A percentile compares a stretch with the other conserved stretches of the same genome.
These are phyloP conservation scores for Mycena citricolor DNA, from an alignment of 1,284 basidiomycete species.

Conservation along the genomic window DNA sequence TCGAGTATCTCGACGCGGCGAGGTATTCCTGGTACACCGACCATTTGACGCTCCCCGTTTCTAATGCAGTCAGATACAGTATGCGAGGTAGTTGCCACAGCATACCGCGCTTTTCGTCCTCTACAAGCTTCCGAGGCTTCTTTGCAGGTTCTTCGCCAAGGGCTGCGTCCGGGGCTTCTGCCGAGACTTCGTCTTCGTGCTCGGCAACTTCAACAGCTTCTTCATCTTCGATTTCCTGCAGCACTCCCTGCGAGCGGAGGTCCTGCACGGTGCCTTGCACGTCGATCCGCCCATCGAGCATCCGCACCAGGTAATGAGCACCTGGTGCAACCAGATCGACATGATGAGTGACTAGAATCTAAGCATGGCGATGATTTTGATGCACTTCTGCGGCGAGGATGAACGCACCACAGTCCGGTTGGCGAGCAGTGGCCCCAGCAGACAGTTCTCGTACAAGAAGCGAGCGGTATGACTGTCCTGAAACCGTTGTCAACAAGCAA, in stretches of 20 bases:
- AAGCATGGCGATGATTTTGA: no score
- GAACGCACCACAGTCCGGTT: constrained; percentile 19
- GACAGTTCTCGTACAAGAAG: constrained; percentile 49
- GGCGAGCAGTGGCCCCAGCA: constrained; percentile 3
- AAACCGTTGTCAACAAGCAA: neutral
- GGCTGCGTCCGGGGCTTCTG: neutral
- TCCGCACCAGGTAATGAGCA: constrained; percentile 6
- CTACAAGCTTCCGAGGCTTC: constrained; percentile 62
- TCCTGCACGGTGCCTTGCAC: constrained; percentile 8
- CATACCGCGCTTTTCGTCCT: constrained; percentile 73
- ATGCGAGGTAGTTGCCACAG: no score
- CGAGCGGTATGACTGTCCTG: constrained; percentile 77
- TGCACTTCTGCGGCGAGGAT: neutral
- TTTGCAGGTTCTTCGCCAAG: constrained; percentile 29
- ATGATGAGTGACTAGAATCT: constrained; percentile 6
- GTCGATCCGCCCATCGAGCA: constrained; percentile 9
- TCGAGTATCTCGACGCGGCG: constrained; percentile 65
- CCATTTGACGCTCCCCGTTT: constrained; percentile 71
- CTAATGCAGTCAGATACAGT: no score
- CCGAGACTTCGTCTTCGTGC: constrained; percentile 31
- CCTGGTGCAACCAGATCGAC: constrained; percentile 6
- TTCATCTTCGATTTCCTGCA: constrained; percentile 56
- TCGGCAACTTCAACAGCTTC: constrained; percentile 35
- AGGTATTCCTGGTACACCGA: constrained; percentile 77
- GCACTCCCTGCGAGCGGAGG: constrained; percentile 38